phyloP scores from a whole-genome alignment of 192 early-diverging fungal species.

The Phlyctochytrium bullatum region DNA sequence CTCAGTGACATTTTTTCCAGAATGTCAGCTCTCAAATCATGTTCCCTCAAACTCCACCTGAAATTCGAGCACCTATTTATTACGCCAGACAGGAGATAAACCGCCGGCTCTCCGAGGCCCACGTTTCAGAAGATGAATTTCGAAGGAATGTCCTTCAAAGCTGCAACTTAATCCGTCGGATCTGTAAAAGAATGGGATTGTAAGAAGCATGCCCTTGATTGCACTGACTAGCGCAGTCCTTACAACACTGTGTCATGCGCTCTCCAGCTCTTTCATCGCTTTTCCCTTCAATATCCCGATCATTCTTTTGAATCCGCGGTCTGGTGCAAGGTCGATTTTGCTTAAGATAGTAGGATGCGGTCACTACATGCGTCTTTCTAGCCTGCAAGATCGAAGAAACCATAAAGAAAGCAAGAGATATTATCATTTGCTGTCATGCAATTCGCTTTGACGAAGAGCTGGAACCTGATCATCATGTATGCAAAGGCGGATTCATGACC shows the following conservation, averaged over 20 bases:
- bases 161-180: not conserved
- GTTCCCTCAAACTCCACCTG: not conserved
- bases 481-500: conserved; percentile 24
- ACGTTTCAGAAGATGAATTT: not conserved
- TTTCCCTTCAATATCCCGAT: not conserved
- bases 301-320: not conserved
- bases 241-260: conserved; percentile 5
- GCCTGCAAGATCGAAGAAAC: conserved; percentile 88
- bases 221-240: not conserved
- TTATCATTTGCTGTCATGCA: conserved; percentile 59
- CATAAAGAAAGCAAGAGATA: conserved; percentile 78
- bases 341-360: conserved; percentile 55
- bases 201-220: not conserved
- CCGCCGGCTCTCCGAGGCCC: too few species aligned
- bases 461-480: conserved; percentile 14
- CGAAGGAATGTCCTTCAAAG: not conserved
- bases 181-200: conserved; percentile 7
- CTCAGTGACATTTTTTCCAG: too few species aligned
- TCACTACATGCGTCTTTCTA: conserved; percentile 71
- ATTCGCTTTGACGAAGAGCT: conserved; percentile 45
- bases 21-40: conserved; percentile 31
- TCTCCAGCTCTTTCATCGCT: conserved; percentile 10
- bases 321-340: too few species aligned
- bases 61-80: not conserved
- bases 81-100: too few species aligned